Evolutionary conservation across 2,329 filamentous ascomycete species (phyloP).

Genomic region (Pyricularia sp.): DNA sequence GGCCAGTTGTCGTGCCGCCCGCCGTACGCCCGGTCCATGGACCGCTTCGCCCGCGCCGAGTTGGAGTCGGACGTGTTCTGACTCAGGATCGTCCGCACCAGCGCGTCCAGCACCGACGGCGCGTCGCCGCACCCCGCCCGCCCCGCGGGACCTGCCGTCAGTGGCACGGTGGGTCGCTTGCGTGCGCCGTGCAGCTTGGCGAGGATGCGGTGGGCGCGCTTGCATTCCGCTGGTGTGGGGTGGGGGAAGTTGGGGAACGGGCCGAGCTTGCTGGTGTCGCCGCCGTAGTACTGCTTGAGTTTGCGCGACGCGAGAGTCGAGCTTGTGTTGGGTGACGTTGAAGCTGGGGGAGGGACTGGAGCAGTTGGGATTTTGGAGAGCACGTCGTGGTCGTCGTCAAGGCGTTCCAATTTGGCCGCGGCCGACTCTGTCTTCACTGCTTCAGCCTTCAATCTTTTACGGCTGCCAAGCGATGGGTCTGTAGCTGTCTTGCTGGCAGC

Average conservation of each 20-base stretch:
- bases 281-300: conserved; percentile 1
- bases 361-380: neutral
- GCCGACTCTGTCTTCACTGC: neutral
- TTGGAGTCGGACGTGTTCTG: conserved; percentile 47
- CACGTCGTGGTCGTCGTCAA: neutral
- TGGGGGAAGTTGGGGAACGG: conserved; percentile 60
- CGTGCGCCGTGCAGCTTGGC: conserved; percentile 56
- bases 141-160: conserved; percentile 59
- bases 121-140: conserved; percentile 59
- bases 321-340: neutral
- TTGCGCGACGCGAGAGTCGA: neutral
- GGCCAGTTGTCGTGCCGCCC: conserved; percentile 71
- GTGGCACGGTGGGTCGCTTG: conserved; percentile 42
- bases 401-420: neutral
- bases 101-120: conserved; percentile 42
- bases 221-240: conserved; percentile 60
- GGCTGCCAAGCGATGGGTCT: neutral
- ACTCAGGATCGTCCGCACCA: conserved; percentile 43
- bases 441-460: neutral
- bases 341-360: neutral
- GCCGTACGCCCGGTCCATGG: conserved; percentile 51
- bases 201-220: conserved; percentile 58
- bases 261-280: conserved; percentile 19
- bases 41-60: conserved; percentile 52
- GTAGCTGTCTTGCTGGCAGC: neutral